Percentiles rank a stretch among this genome's conserved stretches.
These are phyloP conservation scores for Thermochaetoides thermophila DNA, from an alignment of 495 filamentous ascomycete genomes.

Conservation along the genomic window DNA sequence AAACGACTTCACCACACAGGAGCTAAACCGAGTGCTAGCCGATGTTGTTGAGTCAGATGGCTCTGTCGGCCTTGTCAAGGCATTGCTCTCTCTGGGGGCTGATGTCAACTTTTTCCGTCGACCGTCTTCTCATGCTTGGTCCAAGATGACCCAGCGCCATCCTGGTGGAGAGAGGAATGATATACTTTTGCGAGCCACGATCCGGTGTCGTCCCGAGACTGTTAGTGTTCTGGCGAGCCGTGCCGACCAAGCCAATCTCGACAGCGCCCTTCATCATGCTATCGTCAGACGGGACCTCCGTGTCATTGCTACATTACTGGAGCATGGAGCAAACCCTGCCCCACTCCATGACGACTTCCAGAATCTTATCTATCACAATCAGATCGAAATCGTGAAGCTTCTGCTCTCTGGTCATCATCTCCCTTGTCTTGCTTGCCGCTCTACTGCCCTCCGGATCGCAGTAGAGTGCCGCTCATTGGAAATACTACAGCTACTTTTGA, in stretches of 20 bases:
- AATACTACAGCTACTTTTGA: constrained; percentile 9
- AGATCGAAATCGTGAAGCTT: constrained; percentile 7
- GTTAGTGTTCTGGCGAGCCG: constrained; percentile 13
- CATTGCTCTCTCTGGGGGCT: constrained; percentile 15
- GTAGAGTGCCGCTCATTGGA: constrained; percentile 15
- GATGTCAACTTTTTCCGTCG: constrained; percentile 19
- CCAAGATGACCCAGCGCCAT: constrained; percentile 9
- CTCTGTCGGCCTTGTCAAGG: constrained; percentile 14
- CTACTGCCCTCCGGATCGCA: constrained; percentile 16
- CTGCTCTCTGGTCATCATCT: constrained; percentile 16
- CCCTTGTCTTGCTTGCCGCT: constrained; percentile 18
- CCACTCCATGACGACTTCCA: constrained; percentile 19
- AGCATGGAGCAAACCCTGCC: constrained; percentile 17
- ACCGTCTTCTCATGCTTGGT: constrained; percentile 9
- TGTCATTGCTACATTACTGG: constrained; percentile 14
- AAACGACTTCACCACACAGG: constrained; percentile 11
- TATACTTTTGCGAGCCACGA: constrained; percentile 14
- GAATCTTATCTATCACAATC: constrained; percentile 12
- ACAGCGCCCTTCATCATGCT: constrained; percentile 16
- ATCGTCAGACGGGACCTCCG: constrained; percentile 12
- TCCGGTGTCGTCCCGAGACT: constrained; percentile 14
- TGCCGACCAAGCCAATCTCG: constrained; percentile 21
- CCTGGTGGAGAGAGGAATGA: constrained; percentile 12
- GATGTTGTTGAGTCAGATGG: constrained; percentile 16
- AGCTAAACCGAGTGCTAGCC: constrained; percentile 17